phyloP scores from a whole-genome alignment of 2,329 filamentous ascomycete genomes.

The Diaporthe australafricana region DNA sequence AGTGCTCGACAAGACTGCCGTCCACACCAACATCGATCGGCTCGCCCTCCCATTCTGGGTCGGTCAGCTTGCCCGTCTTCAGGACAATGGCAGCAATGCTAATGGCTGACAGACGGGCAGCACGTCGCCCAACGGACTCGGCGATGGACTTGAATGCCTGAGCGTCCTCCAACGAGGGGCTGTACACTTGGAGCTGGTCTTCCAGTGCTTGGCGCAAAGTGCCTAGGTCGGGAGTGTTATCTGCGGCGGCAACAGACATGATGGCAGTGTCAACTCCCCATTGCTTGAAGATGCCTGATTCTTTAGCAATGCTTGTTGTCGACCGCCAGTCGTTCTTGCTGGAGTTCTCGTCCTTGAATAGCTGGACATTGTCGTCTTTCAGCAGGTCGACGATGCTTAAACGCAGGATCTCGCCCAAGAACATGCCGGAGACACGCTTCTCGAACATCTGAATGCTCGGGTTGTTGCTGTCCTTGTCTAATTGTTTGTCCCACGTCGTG shows the following conservation, averaged over 20 bases:
- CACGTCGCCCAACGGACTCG: slow-evolving; percentile 86
- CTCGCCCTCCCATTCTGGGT: slow-evolving; percentile 70
- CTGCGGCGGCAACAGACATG: slow-evolving; percentile 86
- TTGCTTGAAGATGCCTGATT: slow-evolving; percentile 77
- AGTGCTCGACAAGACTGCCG: slow-evolving; percentile 94
- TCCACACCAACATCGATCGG: slow-evolving; percentile 93
- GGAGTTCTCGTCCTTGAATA: slow-evolving; percentile 83
- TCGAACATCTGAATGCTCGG: slow-evolving; percentile 99
- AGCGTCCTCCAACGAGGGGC: slow-evolving; percentile 84
- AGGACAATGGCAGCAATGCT: slow-evolving; percentile 88
- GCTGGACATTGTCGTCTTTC: slow-evolving; percentile 71
- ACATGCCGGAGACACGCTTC: slow-evolving; percentile 98
- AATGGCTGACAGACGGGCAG: slow-evolving; percentile 87
- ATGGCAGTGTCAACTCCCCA: slow-evolving; percentile 95
- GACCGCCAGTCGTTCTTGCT: slow-evolving; percentile 76
- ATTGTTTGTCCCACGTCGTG: slow-evolving; percentile 82
- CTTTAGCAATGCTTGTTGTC: slow-evolving; percentile 74
- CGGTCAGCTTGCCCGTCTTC: slow-evolving; percentile 77
- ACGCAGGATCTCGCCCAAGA: slow-evolving; percentile 92
- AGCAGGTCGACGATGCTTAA: slow-evolving; percentile 80
- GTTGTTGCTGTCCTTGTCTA: slow-evolving; percentile 87
- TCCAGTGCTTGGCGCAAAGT: slow-evolving; percentile 83
- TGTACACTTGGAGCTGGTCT: slow-evolving; percentile 79
- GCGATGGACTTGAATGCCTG: slow-evolving; percentile 87
- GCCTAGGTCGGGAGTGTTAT: slow-evolving; percentile 77